phyloP scores from a whole-genome alignment of 345 rosid genomes.

The Salix viminalis region DNA sequence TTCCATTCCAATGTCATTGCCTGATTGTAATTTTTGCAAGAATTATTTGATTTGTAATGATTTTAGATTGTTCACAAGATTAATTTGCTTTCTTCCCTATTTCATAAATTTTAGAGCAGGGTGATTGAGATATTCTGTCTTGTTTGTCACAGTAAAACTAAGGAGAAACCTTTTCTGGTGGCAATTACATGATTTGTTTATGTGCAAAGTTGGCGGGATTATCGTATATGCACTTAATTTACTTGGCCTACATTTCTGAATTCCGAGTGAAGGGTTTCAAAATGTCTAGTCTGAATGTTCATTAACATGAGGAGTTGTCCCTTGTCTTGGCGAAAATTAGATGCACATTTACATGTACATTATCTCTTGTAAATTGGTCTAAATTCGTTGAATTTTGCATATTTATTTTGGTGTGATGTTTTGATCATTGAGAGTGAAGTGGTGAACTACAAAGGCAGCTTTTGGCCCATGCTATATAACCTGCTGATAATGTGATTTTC shows the following conservation, averaged over 20 bases:
- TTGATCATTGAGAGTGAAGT: neutral
- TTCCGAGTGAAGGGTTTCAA: too few relatives aligned
- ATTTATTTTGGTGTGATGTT: neutral
- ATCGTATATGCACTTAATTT: neutral
- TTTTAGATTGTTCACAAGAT: neutral
- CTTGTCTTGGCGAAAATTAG: neutral
- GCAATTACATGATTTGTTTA: neutral
- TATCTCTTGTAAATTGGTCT: neutral
- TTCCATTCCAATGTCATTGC: neutral
- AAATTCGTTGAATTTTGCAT: neutral
- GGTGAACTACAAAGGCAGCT: neutral
- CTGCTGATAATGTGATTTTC: neutral
- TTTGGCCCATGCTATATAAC: neutral
- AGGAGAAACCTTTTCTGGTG: neutral
- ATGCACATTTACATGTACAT: neutral
- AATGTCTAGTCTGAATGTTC: neutral
- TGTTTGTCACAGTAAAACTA: neutral
- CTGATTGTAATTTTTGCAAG: neutral
- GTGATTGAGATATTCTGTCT: neutral
- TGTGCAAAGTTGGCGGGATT: neutral
- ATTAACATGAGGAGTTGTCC: neutral
- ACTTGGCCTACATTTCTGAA: too few relatives aligned
- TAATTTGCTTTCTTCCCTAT: neutral
- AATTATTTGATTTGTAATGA: neutral
- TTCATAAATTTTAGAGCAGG: neutral